Conservation (phyloP, 805 yeast genomes). For the Metahyphopichia silvanorum region DNA sequence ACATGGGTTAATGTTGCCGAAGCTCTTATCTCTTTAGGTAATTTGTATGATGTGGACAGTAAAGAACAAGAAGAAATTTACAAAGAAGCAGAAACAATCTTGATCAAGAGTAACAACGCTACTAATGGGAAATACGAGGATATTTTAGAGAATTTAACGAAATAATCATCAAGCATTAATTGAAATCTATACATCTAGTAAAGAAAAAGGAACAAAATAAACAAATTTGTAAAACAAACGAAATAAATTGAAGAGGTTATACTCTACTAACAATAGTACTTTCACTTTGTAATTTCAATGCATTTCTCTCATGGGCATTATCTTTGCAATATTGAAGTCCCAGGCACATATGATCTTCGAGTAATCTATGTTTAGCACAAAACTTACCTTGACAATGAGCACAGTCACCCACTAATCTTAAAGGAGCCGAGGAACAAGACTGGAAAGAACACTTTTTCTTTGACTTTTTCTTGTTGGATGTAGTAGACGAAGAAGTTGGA, state of each 20-base stretch:
- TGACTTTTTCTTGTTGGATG: conserved; percentile 29
- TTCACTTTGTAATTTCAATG: conserved; percentile 76
- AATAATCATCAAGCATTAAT: conserved; percentile 3
- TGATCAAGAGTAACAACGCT: conserved; percentile 73
- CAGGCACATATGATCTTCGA: conserved; percentile 80
- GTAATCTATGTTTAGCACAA: conserved; percentile 81
- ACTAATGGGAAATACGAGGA: conserved; percentile 73
- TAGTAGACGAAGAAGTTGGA: conserved; percentile 15
- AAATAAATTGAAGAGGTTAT: conserved; percentile 25
- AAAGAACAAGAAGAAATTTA: conserved; percentile 67
- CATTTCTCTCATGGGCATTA: conserved; percentile 78
- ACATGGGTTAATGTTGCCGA: conserved; percentile 85
- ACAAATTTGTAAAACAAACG: neutral
- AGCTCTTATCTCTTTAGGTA: conserved; percentile 76
- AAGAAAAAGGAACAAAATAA: neutral
- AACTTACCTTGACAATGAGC: conserved; percentile 79
- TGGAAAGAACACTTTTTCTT: conserved; percentile 50
- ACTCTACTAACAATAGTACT: conserved; percentile 79
- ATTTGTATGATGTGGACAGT: conserved; percentile 62
- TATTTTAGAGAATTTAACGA: conserved; percentile 51
- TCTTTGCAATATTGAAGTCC: conserved; percentile 82
- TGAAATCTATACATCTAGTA: neutral
- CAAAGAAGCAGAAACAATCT: conserved; percentile 61
- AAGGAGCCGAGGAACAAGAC: conserved; percentile 61
- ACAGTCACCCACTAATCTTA: conserved; percentile 77